Base-by-base conservation (phyloP, 1,139 yeast species). In the Geotrichum histeridarum region DNA sequence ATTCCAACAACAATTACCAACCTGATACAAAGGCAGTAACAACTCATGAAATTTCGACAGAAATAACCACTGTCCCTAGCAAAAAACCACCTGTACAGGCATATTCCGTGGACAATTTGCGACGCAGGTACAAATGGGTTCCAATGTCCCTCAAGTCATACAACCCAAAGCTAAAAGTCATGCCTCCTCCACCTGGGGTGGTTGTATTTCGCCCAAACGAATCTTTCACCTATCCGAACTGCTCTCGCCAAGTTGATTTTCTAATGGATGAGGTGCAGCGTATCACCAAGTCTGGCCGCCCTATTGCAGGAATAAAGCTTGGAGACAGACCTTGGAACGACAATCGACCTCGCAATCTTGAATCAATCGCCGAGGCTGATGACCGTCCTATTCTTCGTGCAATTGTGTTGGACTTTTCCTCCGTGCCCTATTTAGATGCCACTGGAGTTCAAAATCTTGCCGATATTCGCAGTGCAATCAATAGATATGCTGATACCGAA, bases 271-370 rank as follows among this genome's bases (percentile, higher is more conserved):
- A 84, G 64, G 83, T 85, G 42, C 83, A 83, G 67, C 69, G 72
- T 41, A 56, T 68, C 14, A 88, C 96, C 1, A 77, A 78, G 62
- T 76, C 76, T 53, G 72, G 79, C 27, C 69, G 73, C 52, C 68
- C 70, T 43, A 71, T 67, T 50, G 67, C 73, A 17, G 42, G 32
- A 8, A 15, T 48, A 27, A 64, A 60, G 51, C 77, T 81, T 42
- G 86, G 89, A 31, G 86, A 86, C 51, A 79, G 93, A 60, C 91
- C 95, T 18, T 91, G 97, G 96, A 90, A 90, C 67, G 94, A 89
- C 64, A 91, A 90, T 30, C 95, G 95, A 60, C 86, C 86, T 37
- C 66, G 71, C 54, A 61, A 69, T 44, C 61, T 62, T 37, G 56
- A 48, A 37, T 53, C 18, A 54, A 57, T 37, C 36, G 57, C 54